phyloP scores from a whole-genome alignment of 441 rosid species.

The Flueggea neowawraea region DNA sequence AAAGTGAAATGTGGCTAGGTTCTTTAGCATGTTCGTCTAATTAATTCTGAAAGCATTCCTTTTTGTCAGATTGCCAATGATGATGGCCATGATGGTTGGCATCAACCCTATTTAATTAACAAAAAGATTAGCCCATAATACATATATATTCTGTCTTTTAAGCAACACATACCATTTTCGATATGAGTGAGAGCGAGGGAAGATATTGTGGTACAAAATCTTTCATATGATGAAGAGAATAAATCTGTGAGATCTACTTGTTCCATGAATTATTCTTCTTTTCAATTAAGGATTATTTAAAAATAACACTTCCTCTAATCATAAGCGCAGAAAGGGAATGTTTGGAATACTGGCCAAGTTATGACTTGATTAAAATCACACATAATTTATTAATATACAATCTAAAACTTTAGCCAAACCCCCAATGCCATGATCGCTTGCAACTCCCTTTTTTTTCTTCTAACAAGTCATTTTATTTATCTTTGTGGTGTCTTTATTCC shows the following conservation, averaged over 20 bases:
- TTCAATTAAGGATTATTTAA: no score
- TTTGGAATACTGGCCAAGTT: slow-evolving; percentile 16
- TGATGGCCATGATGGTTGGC: slow-evolving; percentile 33
- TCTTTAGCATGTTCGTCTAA: neutral
- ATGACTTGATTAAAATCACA: slow-evolving; percentile 25
- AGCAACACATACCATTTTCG: neutral
- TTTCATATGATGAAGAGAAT: slow-evolving; percentile 20
- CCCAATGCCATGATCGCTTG: no score
- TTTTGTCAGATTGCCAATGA: slow-evolving; percentile 45
- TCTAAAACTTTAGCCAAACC: no score
- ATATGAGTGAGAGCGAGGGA: neutral
- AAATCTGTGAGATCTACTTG: slow-evolving; percentile 15
- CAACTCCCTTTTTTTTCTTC: no score
- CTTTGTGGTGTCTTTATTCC: no score
- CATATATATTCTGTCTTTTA: slow-evolving; percentile 11
- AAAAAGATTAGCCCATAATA: slow-evolving; percentile 14
- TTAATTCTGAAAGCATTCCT: slow-evolving; percentile 22
- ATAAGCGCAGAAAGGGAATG: slow-evolving; percentile 28
- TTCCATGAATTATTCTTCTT: neutral
- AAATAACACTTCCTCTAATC: slow-evolving; percentile 1
- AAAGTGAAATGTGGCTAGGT: neutral
- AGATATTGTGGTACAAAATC: neutral
- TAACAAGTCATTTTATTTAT: no score
- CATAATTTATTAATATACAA: no score
- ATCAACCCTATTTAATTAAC: slow-evolving; percentile 7